Evolutionary conservation across 768 basidiomycete genomes (phyloP).

Genomic region (Lentinula sp.): DNA sequence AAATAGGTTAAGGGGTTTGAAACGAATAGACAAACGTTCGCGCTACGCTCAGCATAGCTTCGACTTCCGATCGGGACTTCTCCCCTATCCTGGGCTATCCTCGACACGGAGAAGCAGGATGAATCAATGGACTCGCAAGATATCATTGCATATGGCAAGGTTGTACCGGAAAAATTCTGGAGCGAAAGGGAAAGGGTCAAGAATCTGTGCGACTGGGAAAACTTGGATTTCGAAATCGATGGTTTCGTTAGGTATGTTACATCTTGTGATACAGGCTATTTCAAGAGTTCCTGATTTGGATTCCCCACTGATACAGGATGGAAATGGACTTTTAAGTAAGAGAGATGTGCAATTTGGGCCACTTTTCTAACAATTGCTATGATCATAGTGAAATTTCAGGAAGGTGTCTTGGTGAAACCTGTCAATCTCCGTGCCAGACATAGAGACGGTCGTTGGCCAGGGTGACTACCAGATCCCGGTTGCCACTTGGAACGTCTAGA

Average conservation of each 20-base stretch:
- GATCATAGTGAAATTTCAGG: conserved; percentile 38
- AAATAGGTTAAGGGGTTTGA: too few relatives aligned
- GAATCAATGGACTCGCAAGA: conserved; percentile 44
- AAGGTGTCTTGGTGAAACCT: conserved; percentile 31
- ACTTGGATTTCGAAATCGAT: conserved; percentile 27
- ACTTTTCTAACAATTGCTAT: background rate
- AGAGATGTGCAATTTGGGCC: background rate
- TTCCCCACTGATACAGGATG: conserved; percentile 28
- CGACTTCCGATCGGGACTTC: too few relatives aligned
- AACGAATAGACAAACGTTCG: too few relatives aligned
- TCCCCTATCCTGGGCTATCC: too few relatives aligned
- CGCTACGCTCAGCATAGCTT: too few relatives aligned
- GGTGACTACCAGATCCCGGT: background rate
- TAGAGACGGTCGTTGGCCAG: background rate
- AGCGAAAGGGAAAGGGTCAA: conserved; percentile 29
- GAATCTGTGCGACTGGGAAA: conserved; percentile 38
- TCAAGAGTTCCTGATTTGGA: background rate
- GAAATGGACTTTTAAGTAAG: conserved; percentile 41
- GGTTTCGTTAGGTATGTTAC: conserved; percentile 35
- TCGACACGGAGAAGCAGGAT: conserved; percentile 23
- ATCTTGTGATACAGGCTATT: background rate
- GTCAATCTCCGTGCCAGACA: conserved; percentile 18
- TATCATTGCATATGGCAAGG: conserved; percentile 35
- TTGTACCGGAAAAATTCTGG: conserved; percentile 11
- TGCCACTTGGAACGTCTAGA: background rate